Conservation (phyloP, 306 rosid species). For the Ammopiptanthus mongolicus region DNA sequence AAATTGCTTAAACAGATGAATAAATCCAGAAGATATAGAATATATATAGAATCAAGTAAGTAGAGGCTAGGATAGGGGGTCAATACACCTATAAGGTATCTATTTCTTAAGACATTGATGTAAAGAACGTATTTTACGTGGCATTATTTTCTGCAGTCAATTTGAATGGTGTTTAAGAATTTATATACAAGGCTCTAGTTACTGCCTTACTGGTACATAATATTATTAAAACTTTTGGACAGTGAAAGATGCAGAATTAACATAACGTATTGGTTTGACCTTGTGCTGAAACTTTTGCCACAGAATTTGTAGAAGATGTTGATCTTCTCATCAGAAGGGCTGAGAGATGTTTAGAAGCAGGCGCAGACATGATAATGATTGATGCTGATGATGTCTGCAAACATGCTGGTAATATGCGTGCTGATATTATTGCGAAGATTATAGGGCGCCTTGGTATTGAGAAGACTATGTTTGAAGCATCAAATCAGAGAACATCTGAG, state of each 20-base stretch:
- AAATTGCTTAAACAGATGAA: neutral
- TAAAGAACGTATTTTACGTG: too few species aligned
- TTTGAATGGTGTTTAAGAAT: neutral
- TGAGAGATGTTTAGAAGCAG: conserved; percentile 94
- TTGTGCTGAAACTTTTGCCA: neutral
- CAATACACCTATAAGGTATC: neutral
- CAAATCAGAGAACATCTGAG: conserved; percentile 71
- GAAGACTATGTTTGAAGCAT: conserved; percentile 91
- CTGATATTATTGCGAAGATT: conserved; percentile 74
- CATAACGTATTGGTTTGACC: neutral
- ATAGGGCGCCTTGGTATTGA: conserved; percentile 92
- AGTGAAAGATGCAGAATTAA: neutral
- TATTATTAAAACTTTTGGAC: neutral
- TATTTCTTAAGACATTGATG: neutral
- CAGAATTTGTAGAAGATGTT: conserved; percentile 86
- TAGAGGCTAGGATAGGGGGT: neutral
- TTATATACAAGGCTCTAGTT: too few species aligned
- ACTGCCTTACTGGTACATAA: neutral
- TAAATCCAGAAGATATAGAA: neutral
- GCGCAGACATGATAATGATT: conserved; percentile 91
- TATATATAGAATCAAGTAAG: neutral
- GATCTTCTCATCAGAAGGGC: conserved; percentile 83
- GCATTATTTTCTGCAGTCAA: neutral
- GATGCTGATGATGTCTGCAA: conserved; percentile 73
- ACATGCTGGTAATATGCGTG: conserved; percentile 55